Evolutionary conservation across 2,329 filamentous ascomycete genomes (phyloP), one percentile per base, ranked within the genome.

Genomic region (Colletotrichum spaethianum): DNA sequence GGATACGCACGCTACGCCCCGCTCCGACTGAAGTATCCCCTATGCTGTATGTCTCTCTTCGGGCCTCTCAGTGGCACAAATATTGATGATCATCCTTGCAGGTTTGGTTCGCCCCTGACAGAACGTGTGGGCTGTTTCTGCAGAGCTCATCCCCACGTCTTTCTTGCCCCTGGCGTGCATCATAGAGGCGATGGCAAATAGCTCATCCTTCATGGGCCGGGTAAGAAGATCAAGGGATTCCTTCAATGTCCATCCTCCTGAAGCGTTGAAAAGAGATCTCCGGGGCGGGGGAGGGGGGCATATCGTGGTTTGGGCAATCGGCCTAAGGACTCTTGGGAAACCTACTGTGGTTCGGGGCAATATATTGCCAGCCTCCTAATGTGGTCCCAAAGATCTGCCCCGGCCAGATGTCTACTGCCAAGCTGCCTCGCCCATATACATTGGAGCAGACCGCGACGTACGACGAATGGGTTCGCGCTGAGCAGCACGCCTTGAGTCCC

Each of bases 71-170:
- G 69, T 53, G 65, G 53, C 36, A 60, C 53, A 72, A 72, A 69
- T 72, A 72, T 63, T 69, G 53, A 23, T 69, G 53, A 23, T 55
- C 23, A 72, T 72, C 70, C 65, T 72, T 72, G 70, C 70, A 72
- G 52, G 20, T 18, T 60, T 50, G 61, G 52, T 31, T 56, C 60
- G 53, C 59, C 65, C 69, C 64, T 72, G 64, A 65, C 64, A 63
- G 46, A 28, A 60, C 23, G 18, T 23, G 50, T 48, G 50, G 44
- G 52, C 59, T 63, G 44, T 52, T 71, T 68, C 64, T 71, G 52
- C 28, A 59, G n/a, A 63, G 33, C 56, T 55, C 62, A 31, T 20
- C 42, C n/a, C 42, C 20, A 16, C 18, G 31, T 48, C 20, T 60
- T 33, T 53, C 23, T n/a, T 55, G 23, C 52, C 50, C 64, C 50